phyloP scores from a whole-genome alignment of 768 basidiomycete genomes.

The Boletus rubescentipes region DNA sequence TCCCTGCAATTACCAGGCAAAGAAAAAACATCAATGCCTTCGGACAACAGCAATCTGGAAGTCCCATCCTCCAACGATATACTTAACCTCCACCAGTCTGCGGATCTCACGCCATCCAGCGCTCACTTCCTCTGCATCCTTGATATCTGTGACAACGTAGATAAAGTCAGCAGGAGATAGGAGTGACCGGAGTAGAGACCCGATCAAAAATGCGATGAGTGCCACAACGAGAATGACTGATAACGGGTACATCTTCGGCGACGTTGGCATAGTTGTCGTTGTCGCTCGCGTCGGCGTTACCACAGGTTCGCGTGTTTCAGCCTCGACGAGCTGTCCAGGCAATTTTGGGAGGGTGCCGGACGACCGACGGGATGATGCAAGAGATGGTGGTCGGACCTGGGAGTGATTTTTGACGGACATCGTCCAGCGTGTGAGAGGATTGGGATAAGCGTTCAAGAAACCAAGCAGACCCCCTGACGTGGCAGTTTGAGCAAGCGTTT shows the following conservation, averaged over 20 bases:
- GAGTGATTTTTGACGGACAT: slow-evolving; percentile 26
- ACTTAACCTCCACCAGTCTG: slow-evolving; percentile 79
- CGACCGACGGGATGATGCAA: slow-evolving; percentile 23
- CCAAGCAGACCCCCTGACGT: slow-evolving; percentile 49
- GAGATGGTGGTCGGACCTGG: slow-evolving; percentile 21
- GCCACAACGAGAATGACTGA: slow-evolving; percentile 72
- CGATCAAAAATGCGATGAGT: slow-evolving; percentile 87
- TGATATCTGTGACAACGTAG: slow-evolving; percentile 63
- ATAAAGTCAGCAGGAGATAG: slow-evolving; percentile 91
- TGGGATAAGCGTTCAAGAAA: slow-evolving; percentile 62
- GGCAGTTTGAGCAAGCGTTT: slow-evolving; percentile 20
- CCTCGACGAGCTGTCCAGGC: slow-evolving; percentile 36
- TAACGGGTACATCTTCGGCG: slow-evolving; percentile 36
- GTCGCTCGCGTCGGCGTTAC: neutral
- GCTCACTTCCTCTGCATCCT: slow-evolving; percentile 50
- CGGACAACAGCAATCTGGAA: slow-evolving; percentile 83
- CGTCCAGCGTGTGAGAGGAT: slow-evolving; percentile 54
- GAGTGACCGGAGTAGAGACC: slow-evolving; percentile 85
- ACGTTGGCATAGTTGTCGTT: slow-evolving; percentile 4
- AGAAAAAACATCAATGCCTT: slow-evolving; percentile 46
- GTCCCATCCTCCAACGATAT: slow-evolving; percentile 82
- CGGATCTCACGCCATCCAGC: slow-evolving; percentile 83
- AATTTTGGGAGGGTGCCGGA: slow-evolving; percentile 28
- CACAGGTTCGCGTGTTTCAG: slow-evolving; percentile 12
- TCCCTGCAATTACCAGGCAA: neutral